Conservation (phyloP, 2,329 filamentous ascomycete species). For the Madurella mycetomatis region DNA sequence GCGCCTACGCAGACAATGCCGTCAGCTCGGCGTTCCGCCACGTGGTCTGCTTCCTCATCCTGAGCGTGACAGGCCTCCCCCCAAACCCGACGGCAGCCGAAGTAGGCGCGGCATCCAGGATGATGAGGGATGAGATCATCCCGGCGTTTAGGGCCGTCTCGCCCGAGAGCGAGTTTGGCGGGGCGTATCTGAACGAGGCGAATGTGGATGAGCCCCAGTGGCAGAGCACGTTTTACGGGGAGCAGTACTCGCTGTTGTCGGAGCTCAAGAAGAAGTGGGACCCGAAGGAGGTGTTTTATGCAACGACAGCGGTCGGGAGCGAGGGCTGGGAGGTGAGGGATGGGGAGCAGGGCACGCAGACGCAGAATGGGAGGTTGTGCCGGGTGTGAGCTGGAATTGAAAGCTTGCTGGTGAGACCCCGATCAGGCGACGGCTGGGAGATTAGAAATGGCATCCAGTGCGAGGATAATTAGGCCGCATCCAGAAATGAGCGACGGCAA, state of each 20-base stretch:
- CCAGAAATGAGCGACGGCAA: too few relatives aligned
- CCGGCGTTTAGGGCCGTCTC: conserved; percentile 24
- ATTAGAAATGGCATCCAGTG: too few relatives aligned
- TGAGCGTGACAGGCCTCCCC: neutral
- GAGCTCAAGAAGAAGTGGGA: conserved; percentile 40
- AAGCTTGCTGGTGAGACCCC: too few relatives aligned
- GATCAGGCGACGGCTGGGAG: too few relatives aligned
- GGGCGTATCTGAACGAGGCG: conserved; percentile 40
- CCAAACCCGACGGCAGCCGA: conserved; percentile 1
- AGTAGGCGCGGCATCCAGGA: conserved; percentile 7
- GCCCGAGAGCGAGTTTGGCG: conserved; percentile 24
- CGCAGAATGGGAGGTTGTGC: conserved; percentile 36
- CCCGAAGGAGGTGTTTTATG: conserved; percentile 36
- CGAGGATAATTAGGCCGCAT: too few relatives aligned
- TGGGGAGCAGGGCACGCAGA: conserved; percentile 5
- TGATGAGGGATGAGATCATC: conserved; percentile 10
- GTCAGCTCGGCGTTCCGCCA: conserved; percentile 10
- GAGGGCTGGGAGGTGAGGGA: conserved; percentile 37
- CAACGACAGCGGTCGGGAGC: conserved; percentile 38
- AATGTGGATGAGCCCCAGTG: conserved; percentile 35
- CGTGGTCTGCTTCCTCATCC: conserved; percentile 5
- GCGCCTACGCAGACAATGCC: conserved; percentile 13
- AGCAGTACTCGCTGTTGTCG: conserved; percentile 30
- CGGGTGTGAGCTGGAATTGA: neutral
- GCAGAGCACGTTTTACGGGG: conserved; percentile 34